These are phyloP conservation scores for Sistotremastrum suecicum DNA, from an alignment of 768 basidiomycete species.

Conservation along the genomic window DNA sequence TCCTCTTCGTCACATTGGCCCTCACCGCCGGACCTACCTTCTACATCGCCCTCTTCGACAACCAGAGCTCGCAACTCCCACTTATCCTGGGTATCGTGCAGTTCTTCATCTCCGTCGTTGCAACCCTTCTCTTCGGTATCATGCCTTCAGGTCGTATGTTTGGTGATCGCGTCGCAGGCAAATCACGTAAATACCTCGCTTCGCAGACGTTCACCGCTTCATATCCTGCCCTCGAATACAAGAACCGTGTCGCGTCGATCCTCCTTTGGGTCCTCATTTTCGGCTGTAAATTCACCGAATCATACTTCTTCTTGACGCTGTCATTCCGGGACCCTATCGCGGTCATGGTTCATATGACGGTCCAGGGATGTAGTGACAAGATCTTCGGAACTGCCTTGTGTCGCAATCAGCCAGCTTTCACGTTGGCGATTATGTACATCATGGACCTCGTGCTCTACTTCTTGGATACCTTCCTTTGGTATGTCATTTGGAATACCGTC, in stretches of 20 bases:
- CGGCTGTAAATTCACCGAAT: slow-evolving; percentile 91
- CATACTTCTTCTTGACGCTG: slow-evolving; percentile 94
- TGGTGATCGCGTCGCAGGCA: slow-evolving; percentile 92
- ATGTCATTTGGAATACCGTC: slow-evolving; percentile 98
- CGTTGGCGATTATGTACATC: slow-evolving; percentile 94
- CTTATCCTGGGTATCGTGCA: slow-evolving; percentile 94
- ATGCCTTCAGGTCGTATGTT: slow-evolving; percentile 98
- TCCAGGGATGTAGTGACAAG: slow-evolving; percentile 80
- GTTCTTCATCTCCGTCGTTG: slow-evolving; percentile 83
- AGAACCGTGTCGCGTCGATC: slow-evolving; percentile 65
- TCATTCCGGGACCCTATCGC: slow-evolving; percentile 88
- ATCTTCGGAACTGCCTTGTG: slow-evolving; percentile 78
- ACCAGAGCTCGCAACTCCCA: slow-evolving; percentile 43
- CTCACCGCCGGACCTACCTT: slow-evolving; percentile 89
- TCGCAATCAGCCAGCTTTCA: slow-evolving; percentile 86
- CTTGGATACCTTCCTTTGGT: slow-evolving; percentile 99
- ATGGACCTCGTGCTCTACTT: slow-evolving; percentile 98
- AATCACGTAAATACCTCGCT: slow-evolving; percentile 92
- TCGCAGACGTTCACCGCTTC: slow-evolving; percentile 97
- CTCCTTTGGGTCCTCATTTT: slow-evolving; percentile 87
- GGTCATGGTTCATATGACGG: slow-evolving; percentile 94
- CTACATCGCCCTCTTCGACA: slow-evolving; percentile 82
- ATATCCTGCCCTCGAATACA: slow-evolving; percentile 56
- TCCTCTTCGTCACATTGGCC: slow-evolving; percentile 80
- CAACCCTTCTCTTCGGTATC: slow-evolving; percentile 75